Conservation (phyloP, 352 stramenopile genomes). For the Pythium oligandrum region DNA sequence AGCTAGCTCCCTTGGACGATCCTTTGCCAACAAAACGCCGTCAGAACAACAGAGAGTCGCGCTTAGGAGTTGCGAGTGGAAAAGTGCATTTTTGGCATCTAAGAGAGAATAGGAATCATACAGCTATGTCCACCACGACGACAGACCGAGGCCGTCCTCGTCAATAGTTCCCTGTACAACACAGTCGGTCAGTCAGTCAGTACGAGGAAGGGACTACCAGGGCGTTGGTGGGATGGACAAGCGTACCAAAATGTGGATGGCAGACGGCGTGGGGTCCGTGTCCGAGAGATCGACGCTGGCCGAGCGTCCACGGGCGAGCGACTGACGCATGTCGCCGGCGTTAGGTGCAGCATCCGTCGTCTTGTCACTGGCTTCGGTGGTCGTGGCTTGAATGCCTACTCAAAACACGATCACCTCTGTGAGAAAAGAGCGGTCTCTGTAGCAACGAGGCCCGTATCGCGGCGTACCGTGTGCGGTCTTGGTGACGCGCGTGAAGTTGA, state of each 20-base stretch:
- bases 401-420: slow-evolving; percentile 2
- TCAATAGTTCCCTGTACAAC: slow-evolving; percentile 73
- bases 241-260: slow-evolving; percentile 78
- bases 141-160: slow-evolving; percentile 77
- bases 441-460: too few relatives aligned
- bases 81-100: too few relatives aligned
- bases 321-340: slow-evolving; percentile 68
- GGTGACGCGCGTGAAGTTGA: slow-evolving; percentile 86
- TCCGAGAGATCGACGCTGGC: slow-evolving; percentile 84
- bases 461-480: slow-evolving; percentile 74
- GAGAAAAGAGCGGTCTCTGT: neutral
- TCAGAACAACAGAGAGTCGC: too few relatives aligned
- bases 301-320: slow-evolving; percentile 60
- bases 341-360: slow-evolving; percentile 18
- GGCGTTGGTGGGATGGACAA: neutral
- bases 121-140: slow-evolving; percentile 67
- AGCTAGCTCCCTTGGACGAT: too few relatives aligned
- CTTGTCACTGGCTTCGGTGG: slow-evolving; percentile 77
- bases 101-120: too few relatives aligned
- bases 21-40: too few relatives aligned
- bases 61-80: too few relatives aligned
- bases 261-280: slow-evolving; percentile 73
- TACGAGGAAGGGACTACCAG: neutral
- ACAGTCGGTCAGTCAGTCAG: neutral
- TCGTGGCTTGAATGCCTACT: slow-evolving; percentile 77